phyloP scores from a whole-genome alignment of 306 rosid genomes.

The Quillaja saponaria region DNA sequence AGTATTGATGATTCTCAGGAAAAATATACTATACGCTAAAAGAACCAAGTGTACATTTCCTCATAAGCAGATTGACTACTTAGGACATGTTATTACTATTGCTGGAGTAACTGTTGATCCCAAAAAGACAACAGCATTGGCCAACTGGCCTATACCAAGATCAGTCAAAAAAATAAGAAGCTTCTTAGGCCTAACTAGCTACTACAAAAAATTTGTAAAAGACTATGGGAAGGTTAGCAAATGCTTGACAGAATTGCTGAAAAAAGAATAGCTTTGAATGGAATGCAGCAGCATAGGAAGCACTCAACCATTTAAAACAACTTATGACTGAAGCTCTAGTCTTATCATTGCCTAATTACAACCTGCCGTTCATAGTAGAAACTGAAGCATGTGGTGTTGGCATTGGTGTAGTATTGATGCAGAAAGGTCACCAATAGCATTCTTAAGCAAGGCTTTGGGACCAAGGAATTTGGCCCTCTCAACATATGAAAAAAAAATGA shows the following conservation, averaged over 20 bases:
- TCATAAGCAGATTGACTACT: neutral
- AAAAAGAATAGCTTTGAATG: too few species aligned
- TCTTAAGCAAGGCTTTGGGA: neutral
- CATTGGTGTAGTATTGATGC: neutral
- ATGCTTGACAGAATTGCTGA: too few species aligned
- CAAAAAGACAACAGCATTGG: neutral
- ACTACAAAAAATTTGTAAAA: neutral
- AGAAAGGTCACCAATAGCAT: neutral
- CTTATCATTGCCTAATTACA: too few species aligned
- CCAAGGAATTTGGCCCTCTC: too few species aligned
- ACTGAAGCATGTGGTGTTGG: too few species aligned
- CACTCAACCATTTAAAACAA: too few species aligned
- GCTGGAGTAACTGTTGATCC: neutral
- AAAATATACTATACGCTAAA: too few species aligned
- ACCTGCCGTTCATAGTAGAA: too few species aligned
- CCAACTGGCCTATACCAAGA: neutral
- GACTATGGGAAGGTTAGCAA: neutral
- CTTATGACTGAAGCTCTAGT: too few species aligned
- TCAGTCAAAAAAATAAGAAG: neutral
- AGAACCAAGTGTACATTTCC: neutral
- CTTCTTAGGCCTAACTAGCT: neutral
- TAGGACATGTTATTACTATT: neutral
- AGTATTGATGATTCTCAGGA: too few species aligned
- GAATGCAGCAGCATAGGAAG: too few species aligned
- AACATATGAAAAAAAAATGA: too few species aligned